These are phyloP conservation scores for Trypanosoma caninum DNA, from an alignment of 208 protist genomes.

Conservation along the genomic window DNA sequence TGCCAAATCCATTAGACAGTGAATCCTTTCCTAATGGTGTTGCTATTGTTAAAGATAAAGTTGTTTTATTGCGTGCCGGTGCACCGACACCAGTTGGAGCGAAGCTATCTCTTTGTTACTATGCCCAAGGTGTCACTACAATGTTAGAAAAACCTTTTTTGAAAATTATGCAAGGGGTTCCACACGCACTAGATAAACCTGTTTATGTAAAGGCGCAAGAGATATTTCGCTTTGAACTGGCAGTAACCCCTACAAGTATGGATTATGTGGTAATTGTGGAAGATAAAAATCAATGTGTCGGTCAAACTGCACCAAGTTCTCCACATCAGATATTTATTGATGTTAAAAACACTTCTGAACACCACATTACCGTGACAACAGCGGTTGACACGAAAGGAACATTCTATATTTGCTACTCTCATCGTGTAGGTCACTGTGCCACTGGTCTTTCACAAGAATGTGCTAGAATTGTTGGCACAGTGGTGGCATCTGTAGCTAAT, in stretches of 20 bases:
- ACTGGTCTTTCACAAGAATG: conserved; percentile 38
- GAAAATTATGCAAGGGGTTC: conserved; percentile 40
- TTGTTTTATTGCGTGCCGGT: conserved; percentile 15
- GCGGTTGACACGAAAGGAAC: conserved; percentile 45
- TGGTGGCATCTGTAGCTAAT: conserved; percentile 42
- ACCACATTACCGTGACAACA: conserved; percentile 31
- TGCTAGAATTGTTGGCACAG: conserved; percentile 63
- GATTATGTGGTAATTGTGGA: conserved; percentile 67
- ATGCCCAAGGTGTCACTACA: conserved; percentile 18
- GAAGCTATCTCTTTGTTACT: conserved; percentile 63
- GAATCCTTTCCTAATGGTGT: conserved; percentile 21
- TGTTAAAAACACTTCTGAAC: not conserved
- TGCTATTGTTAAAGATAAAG: conserved; percentile 6
- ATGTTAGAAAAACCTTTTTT: conserved; percentile 39
- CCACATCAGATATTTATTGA: conserved; percentile 10
- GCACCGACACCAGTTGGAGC: not conserved
- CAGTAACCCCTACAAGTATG: conserved; percentile 38
- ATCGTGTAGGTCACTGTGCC: conserved; percentile 39
- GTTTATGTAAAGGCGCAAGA: conserved; percentile 29
- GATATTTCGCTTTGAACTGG: conserved; percentile 36
- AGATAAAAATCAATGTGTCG: conserved; percentile 45
- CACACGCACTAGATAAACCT: conserved; percentile 27
- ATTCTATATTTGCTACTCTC: conserved; percentile 83
- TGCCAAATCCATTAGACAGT: not conserved
- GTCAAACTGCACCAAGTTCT: conserved; percentile 10